A percentile compares a stretch with the other conserved stretches of the same genome.
phyloP scores from a whole-genome alignment of 2,329 filamentous ascomycete genomes.

The Graphilbum sp. region DNA sequence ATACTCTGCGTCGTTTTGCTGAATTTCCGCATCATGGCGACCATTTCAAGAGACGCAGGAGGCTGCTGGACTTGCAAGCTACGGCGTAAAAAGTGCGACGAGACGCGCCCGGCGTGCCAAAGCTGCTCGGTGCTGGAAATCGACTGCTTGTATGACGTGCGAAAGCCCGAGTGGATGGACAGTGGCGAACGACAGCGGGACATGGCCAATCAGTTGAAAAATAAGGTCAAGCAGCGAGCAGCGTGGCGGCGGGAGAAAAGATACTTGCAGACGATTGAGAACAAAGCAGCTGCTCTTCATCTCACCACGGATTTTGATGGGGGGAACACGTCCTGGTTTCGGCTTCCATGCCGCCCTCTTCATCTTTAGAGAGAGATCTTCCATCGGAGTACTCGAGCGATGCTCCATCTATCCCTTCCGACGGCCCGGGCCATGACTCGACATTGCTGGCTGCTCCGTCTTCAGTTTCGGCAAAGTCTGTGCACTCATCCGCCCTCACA shows the following conservation, averaged over 20 bases:
- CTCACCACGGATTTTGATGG: constrained; percentile 9
- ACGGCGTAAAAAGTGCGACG: constrained; percentile 45
- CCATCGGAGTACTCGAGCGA: no score
- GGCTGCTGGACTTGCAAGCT: constrained; percentile 47
- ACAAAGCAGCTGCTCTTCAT: constrained; percentile 13
- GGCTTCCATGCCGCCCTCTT: background rate
- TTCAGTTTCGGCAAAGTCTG: no score
- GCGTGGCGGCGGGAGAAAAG: constrained; percentile 30
- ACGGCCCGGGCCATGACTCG: no score
- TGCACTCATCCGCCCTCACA: no score
- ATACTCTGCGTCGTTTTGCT: no score
- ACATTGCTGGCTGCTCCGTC: no score
- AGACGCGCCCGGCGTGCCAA: constrained; percentile 32
- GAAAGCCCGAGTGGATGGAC: constrained; percentile 43
- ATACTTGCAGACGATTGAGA: constrained; percentile 26
- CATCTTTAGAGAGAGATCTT: no score
- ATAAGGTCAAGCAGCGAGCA: constrained; percentile 38
- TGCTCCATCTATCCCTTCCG: no score
- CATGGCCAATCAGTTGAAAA: constrained; percentile 36
- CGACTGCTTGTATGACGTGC: constrained; percentile 33
- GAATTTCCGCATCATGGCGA: no score
- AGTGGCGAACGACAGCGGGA: constrained; percentile 29
- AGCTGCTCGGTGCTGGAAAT: constrained; percentile 37
- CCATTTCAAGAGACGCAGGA: constrained; percentile 23
- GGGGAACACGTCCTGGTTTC: constrained; percentile 5